Percentiles rank a stretch among this genome's conserved stretches.
These are phyloP conservation scores for Barnettozyma sp. DNA, from an alignment of 805 yeast genomes.

Conservation along the genomic window DNA sequence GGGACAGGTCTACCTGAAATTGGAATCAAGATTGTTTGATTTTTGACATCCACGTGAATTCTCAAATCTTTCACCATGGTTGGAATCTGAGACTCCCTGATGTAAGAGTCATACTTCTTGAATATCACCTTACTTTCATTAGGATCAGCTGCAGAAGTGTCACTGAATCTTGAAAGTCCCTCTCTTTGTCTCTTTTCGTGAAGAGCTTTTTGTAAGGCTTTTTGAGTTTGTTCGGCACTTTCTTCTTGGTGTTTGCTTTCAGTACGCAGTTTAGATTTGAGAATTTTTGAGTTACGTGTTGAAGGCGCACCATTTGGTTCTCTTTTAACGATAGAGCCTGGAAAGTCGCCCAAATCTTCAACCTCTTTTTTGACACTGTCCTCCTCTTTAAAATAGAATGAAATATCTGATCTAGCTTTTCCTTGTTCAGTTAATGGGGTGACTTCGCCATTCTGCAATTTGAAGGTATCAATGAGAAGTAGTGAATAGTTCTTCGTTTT, in stretches of 20 bases:
- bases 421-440: constrained; percentile 66
- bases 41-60: constrained; percentile 79
- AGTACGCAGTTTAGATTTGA: constrained; percentile 73
- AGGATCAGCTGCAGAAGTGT: constrained; percentile 62
- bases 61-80: constrained; percentile 71
- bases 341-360: constrained; percentile 35
- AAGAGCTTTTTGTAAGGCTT: constrained; percentile 72
- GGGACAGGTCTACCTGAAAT: constrained; percentile 96
- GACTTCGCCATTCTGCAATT: constrained; percentile 53
- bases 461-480: constrained; percentile 73
- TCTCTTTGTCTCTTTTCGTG: constrained; percentile 83
- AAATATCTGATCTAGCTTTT: constrained; percentile 64
- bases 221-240: constrained; percentile 69
- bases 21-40: constrained; percentile 86
- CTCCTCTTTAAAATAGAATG: constrained; percentile 77
- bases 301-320: constrained; percentile 26
- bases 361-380: constrained; percentile 34
- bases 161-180: constrained; percentile 76
- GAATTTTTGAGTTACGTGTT: constrained; percentile 48
- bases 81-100: constrained; percentile 91
- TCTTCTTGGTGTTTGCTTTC: constrained; percentile 71
- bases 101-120: constrained; percentile 89
- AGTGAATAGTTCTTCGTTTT: constrained; percentile 60
- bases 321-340: constrained; percentile 22
- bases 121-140: constrained; percentile 65